A percentile compares a stretch with the other conserved stretches of the same genome.
Evolutionary conservation across 2,329 filamentous ascomycete genomes (phyloP).

Genomic region (Botrytis porri): DNA sequence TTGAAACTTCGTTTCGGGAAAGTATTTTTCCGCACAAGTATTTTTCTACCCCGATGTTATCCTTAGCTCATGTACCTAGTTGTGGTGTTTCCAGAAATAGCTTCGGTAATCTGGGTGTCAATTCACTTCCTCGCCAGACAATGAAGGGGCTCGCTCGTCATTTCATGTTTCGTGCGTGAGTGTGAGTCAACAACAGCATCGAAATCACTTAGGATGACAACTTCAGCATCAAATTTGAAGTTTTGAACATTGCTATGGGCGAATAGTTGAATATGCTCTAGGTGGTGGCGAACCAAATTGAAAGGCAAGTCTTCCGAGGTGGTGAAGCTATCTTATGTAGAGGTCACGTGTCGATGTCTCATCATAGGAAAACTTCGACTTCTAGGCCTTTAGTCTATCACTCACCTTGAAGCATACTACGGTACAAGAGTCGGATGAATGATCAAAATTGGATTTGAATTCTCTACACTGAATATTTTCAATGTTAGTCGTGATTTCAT

Average conservation of each 20-base stretch:
- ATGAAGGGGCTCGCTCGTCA: background rate
- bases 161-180: too few species aligned
- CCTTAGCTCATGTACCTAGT: background rate
- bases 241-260: background rate
- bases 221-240: background rate
- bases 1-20: background rate
- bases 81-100: background rate
- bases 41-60: background rate
- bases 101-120: background rate
- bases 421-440: background rate
- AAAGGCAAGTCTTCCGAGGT: slow-evolving; percentile 5
- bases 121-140: background rate
- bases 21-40: background rate
- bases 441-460: background rate
- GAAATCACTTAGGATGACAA: background rate
- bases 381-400: background rate
- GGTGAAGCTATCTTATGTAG: background rate
- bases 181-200: background rate
- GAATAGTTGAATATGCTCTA: background rate
- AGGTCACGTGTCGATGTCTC: background rate
- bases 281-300: background rate
- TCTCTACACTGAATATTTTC: background rate
- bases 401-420: background rate
- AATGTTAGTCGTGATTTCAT: background rate
- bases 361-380: background rate